Conservation (phyloP, 148 eudicot species). For the Camellia granthamiana region DNA sequence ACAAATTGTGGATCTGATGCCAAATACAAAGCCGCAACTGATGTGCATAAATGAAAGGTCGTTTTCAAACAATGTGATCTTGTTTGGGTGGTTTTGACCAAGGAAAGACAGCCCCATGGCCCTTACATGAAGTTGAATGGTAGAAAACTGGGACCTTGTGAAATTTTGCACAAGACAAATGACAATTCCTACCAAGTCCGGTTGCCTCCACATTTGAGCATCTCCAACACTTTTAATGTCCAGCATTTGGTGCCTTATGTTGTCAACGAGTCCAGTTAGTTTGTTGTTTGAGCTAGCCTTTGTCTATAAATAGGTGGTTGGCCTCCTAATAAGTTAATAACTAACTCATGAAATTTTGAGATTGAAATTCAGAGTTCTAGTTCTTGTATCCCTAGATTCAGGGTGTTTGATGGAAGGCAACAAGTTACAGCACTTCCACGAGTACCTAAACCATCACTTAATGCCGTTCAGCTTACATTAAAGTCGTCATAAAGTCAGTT, state of each 20-base stretch:
- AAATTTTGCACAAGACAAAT: background rate
- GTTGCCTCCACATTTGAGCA: background rate
- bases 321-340: no score
- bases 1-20: background rate
- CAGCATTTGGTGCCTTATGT: background rate
- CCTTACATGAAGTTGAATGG: background rate
- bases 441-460: background rate
- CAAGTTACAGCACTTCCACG: background rate
- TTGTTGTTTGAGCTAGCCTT: no score
- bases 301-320: no score
- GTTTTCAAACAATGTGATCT: no score
- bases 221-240: background rate
- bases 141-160: conserved; percentile 1
- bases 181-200: background rate
- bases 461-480: background rate
- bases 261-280: background rate
- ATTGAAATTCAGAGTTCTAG: no score
- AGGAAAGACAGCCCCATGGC: background rate
- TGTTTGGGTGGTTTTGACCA: no score
- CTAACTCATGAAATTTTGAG: no score
- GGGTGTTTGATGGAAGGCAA: background rate
- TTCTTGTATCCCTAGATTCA: no score
- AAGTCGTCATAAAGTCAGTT: background rate
- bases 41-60: no score
- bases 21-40: background rate